Evolutionary conservation across 495 filamentous ascomycete species (phyloP).

Genomic region (Usnea hakonensis): DNA sequence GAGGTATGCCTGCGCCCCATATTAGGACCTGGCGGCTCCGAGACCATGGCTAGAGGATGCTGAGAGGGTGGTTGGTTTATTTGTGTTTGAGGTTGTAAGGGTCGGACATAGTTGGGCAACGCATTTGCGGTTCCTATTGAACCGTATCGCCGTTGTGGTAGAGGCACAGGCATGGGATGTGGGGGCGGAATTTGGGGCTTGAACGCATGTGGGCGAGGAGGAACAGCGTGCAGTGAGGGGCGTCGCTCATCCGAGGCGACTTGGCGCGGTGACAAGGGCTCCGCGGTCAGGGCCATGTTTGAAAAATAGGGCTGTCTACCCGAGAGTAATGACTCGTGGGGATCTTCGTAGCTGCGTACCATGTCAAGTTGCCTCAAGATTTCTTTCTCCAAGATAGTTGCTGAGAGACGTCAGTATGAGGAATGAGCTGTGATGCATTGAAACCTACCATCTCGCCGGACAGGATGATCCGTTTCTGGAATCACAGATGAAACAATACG

Average conservation of each 20-base stretch:
- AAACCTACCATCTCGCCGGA: slow-evolving; percentile 50
- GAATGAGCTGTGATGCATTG: background rate
- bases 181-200: slow-evolving; percentile 73
- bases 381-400: slow-evolving; percentile 71
- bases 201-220: slow-evolving; percentile 49
- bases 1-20: slow-evolving; percentile 85
- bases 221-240: slow-evolving; percentile 28
- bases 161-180: slow-evolving; percentile 9
- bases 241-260: slow-evolving; percentile 81
- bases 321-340: slow-evolving; percentile 66
- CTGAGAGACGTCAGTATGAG: slow-evolving; percentile 38
- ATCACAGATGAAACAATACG: slow-evolving; percentile 61
- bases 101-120: slow-evolving; percentile 56
- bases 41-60: slow-evolving; percentile 68
- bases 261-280: slow-evolving; percentile 88
- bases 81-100: slow-evolving; percentile 57
- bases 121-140: slow-evolving; percentile 70
- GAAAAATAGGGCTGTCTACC: slow-evolving; percentile 70
- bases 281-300: slow-evolving; percentile 61
- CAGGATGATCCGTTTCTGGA: slow-evolving; percentile 53
- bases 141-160: slow-evolving; percentile 31
- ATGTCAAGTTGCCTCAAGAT: slow-evolving; percentile 78
- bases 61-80: slow-evolving; percentile 47
- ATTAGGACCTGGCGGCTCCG: slow-evolving; percentile 61
- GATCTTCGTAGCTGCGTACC: slow-evolving; percentile 61